phyloP scores from a whole-genome alignment of 352 stramenopile species.

The Pythium vanterpoolii region DNA sequence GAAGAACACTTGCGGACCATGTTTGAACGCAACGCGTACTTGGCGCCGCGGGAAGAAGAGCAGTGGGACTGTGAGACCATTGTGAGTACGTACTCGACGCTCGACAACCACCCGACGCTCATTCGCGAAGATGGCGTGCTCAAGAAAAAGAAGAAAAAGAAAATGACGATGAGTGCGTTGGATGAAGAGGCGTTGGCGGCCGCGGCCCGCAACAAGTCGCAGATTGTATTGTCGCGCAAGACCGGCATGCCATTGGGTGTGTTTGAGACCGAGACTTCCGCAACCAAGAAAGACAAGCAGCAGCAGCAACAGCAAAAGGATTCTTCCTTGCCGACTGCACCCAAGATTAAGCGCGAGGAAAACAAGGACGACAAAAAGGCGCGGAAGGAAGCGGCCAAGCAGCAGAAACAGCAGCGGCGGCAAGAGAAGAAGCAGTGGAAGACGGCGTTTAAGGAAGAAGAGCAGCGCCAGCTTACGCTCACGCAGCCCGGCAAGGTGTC shows the following conservation, averaged over 20 bases:
- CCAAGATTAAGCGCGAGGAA: constrained; percentile 73
- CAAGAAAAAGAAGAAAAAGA: constrained; percentile 82
- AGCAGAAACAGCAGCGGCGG: constrained; percentile 86
- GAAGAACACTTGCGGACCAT: constrained; percentile 41
- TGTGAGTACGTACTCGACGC: constrained; percentile 97
- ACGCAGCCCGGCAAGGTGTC: constrained; percentile 61
- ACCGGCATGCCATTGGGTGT: constrained; percentile 94
- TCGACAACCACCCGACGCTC: constrained; percentile 97
- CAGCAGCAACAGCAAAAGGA: constrained; percentile 7
- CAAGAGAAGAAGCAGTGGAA: constrained; percentile 96
- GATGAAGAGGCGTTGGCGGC: constrained; percentile 22
- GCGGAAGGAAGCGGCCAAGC: constrained; percentile 91
- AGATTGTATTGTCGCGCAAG: constrained; percentile 93
- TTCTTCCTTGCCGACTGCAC: background rate
- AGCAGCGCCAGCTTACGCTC: constrained; percentile 67
- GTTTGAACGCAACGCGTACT: constrained; percentile 61
- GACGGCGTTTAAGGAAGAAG: constrained; percentile 91
- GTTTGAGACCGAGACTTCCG: constrained; percentile 52
- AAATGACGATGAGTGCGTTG: constrained; percentile 33
- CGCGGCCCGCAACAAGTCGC: constrained; percentile 35
- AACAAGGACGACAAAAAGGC: constrained; percentile 91
- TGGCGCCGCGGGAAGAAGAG: constrained; percentile 57
- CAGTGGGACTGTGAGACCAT: constrained; percentile 98
- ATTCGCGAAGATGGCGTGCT: constrained; percentile 65
- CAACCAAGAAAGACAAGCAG: constrained; percentile 26